phyloP scores from a whole-genome alignment of 805 yeast genomes.

The Saccharomycopsis fibuligera region DNA sequence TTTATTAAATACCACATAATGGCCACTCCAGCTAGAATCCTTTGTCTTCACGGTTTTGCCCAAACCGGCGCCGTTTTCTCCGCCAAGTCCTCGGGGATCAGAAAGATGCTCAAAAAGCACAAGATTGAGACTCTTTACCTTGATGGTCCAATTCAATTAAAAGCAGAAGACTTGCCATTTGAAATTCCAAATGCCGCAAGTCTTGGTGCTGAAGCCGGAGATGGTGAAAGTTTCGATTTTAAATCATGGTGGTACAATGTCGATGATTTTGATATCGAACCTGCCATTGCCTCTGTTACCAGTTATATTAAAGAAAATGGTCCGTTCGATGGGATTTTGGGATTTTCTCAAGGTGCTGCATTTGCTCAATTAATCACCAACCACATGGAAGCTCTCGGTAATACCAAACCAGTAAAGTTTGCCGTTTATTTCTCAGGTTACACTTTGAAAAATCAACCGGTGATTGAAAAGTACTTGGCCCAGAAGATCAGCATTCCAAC shows the following conservation, averaged over 20 bases:
- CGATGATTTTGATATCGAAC: slow-evolving; percentile 27
- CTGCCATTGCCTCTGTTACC: slow-evolving; percentile 41
- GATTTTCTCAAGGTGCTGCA: slow-evolving; percentile 95
- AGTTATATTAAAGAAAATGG: slow-evolving; percentile 55
- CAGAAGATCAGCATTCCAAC: slow-evolving; percentile 33
- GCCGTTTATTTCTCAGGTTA: slow-evolving; percentile 73
- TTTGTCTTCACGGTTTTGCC: slow-evolving; percentile 89
- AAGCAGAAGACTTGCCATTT: slow-evolving; percentile 70
- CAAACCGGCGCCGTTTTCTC: slow-evolving; percentile 82
- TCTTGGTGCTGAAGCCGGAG: slow-evolving; percentile 35
- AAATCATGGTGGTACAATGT: slow-evolving; percentile 76
- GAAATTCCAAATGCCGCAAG: slow-evolving; percentile 30
- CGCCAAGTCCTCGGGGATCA: slow-evolving; percentile 80
- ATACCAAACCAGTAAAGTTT: slow-evolving; percentile 52
- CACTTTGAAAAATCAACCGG: slow-evolving; percentile 35
- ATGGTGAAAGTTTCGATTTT: slow-evolving; percentile 37
- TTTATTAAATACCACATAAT: background rate
- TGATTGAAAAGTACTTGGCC: slow-evolving; percentile 28
- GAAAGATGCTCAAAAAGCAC: slow-evolving; percentile 59
- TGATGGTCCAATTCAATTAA: slow-evolving; percentile 68
- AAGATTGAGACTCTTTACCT: slow-evolving; percentile 70
- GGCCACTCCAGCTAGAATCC: slow-evolving; percentile 36
- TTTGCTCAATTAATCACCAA: slow-evolving; percentile 65
- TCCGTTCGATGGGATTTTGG: slow-evolving; percentile 84
- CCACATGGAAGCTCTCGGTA: slow-evolving; percentile 47